phyloP scores from a whole-genome alignment of 208 protist genomes.

The Crithidia brevicula region DNA sequence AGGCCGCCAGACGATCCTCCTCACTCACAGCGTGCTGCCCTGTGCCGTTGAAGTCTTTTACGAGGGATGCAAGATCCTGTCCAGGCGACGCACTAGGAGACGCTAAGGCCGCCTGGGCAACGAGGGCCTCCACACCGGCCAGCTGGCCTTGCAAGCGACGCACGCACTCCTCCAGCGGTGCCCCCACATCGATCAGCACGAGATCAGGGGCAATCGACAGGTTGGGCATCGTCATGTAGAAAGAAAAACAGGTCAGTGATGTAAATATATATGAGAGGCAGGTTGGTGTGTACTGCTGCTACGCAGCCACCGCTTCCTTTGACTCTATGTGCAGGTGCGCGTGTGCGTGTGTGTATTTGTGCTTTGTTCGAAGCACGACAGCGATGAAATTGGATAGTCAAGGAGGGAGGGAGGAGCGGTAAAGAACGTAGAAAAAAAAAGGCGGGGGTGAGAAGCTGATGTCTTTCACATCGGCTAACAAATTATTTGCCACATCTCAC shows the following conservation, averaged over 20 bases:
- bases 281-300: no score
- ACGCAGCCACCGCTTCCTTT: no score
- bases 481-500: no score
- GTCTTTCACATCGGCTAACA: no score
- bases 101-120: neutral
- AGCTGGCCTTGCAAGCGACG: constrained; percentile 23
- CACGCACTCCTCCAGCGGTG: constrained; percentile 23
- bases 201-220: neutral
- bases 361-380: no score
- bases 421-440: no score
- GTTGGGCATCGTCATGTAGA: neutral
- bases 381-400: no score
- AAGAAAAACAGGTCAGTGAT: neutral
- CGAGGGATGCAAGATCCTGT: neutral
- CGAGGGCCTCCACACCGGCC: constrained; percentile 4
- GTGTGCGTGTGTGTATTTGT: no score
- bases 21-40: neutral
- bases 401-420: no score
- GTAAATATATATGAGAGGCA: no score
- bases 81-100: neutral
- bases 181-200: constrained; percentile 18
- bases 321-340: no score
- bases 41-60: neutral
- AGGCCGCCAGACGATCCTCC: neutral
- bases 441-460: no score